phyloP scores from a whole-genome alignment of 192 early-diverging fungal species.

The Chytriomyces confervae region DNA sequence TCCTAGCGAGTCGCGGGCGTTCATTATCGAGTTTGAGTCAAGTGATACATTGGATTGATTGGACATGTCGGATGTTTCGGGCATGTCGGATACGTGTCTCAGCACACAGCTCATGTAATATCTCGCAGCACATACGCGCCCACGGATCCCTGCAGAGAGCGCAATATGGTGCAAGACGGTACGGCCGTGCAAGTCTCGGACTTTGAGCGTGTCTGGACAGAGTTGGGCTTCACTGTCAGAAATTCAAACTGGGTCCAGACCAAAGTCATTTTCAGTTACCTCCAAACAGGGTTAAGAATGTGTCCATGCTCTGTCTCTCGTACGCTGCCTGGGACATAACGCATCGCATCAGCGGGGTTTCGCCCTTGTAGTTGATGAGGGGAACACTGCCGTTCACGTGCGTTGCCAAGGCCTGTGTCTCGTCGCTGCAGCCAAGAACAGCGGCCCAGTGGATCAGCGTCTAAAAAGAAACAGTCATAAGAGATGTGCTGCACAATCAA shows the following conservation, averaged over 20 bases:
- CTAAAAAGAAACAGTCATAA: conserved; percentile 37
- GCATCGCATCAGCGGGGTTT: conserved; percentile 86
- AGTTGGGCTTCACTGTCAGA: background rate
- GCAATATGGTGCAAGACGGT: conserved; percentile 94
- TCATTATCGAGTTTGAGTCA: conserved; percentile 11
- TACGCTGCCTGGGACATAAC: conserved; percentile 86
- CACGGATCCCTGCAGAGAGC: conserved; percentile 68
- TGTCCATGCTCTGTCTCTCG: conserved; percentile 78
- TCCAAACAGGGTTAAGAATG: conserved; percentile 70
- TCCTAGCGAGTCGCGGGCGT: conserved; percentile 51
- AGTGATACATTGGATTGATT: background rate
- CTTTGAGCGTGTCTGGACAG: background rate
- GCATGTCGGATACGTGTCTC: conserved; percentile 57
- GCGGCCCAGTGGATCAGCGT: conserved; percentile 96
- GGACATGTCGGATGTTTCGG: too few species aligned
- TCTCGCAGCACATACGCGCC: conserved; percentile 71
- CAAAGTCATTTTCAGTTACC: conserved; percentile 49
- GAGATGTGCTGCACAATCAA: background rate
- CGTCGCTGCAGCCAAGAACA: conserved; percentile 74
- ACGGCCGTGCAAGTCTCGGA: conserved; percentile 74
- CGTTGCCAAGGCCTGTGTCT: conserved; percentile 75
- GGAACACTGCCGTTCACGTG: conserved; percentile 69
- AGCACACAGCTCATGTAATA: conserved; percentile 80
- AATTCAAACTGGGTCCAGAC: background rate
- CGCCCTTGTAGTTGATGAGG: conserved; percentile 76